A percentile compares a stretch with the other conserved stretches of the same genome.
Conservation (phyloP, 164 flowering plant species). For the Vitis rotundifolia region DNA sequence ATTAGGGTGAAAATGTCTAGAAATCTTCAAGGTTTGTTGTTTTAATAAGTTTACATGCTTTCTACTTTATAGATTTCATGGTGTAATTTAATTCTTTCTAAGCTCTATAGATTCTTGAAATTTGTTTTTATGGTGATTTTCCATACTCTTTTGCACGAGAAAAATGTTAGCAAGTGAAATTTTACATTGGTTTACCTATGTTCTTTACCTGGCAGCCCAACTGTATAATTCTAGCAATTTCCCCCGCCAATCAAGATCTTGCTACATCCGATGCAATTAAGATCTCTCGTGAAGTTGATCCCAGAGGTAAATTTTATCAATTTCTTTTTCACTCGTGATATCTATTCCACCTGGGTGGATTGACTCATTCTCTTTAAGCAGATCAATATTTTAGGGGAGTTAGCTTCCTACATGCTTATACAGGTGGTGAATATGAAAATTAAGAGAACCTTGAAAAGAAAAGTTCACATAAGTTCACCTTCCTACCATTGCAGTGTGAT, state of each 20-base stretch:
- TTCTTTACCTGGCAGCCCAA: slow-evolving; percentile 47
- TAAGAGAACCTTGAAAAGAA: too few relatives aligned
- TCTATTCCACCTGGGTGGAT: too few relatives aligned
- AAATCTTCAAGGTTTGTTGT: background rate
- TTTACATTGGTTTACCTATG: background rate
- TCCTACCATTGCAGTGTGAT: background rate
- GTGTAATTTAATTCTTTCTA: background rate
- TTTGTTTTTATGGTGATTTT: background rate
- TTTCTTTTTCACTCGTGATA: background rate
- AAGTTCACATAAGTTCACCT: too few relatives aligned
- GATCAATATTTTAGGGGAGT: too few relatives aligned
- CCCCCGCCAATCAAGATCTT: slow-evolving; percentile 77
- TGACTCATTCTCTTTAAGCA: background rate
- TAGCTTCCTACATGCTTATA: too few relatives aligned
- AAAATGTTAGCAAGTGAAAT: background rate
- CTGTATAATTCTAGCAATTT: slow-evolving; percentile 63
- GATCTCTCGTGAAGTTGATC: slow-evolving; percentile 75
- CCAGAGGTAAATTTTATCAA: slow-evolving; percentile 40
- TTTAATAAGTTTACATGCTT: background rate
- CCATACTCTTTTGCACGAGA: background rate
- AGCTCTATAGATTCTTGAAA: background rate
- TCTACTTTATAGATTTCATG: background rate
- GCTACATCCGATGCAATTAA: slow-evolving; percentile 79
- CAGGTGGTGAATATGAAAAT: too few relatives aligned
- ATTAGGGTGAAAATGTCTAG: background rate